phyloP scores from a whole-genome alignment of 2,329 filamentous ascomycete species.

The Dothistroma pini region DNA sequence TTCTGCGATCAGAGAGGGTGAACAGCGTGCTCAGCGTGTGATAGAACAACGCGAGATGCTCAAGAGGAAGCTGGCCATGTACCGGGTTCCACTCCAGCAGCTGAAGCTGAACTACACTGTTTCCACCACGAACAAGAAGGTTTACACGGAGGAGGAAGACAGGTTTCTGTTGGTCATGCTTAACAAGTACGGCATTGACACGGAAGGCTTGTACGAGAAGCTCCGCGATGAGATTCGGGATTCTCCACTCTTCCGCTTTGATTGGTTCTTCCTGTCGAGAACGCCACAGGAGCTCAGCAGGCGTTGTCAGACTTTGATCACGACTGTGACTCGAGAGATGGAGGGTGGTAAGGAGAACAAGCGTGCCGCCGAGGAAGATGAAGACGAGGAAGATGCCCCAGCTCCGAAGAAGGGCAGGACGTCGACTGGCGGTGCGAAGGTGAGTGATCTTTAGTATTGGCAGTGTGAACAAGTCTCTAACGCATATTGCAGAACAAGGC shows the following conservation, averaged over 20 bases:
- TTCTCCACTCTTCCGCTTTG: slow-evolving; percentile 91
- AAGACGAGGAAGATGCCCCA: slow-evolving; percentile 70
- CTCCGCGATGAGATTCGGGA: slow-evolving; percentile 98
- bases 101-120: slow-evolving; percentile 99
- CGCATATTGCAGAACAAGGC: slow-evolving; percentile 71
- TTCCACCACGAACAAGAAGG: slow-evolving; percentile 99
- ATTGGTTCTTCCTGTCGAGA: slow-evolving; percentile 98
- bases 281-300: slow-evolving; percentile 90
- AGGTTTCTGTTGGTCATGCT: slow-evolving; percentile 91
- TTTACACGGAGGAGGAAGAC: slow-evolving; percentile 98
- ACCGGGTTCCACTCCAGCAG: slow-evolving; percentile 95
- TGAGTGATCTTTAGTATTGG: slow-evolving; percentile 42
- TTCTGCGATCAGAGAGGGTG: slow-evolving; percentile 84
- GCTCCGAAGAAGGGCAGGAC: slow-evolving; percentile 94
- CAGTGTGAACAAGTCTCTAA: slow-evolving; percentile 7
- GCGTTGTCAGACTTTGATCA: slow-evolving; percentile 88
- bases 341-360: slow-evolving; percentile 64
- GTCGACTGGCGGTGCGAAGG: slow-evolving; percentile 61
- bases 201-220: slow-evolving; percentile 82
- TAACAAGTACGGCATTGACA: slow-evolving; percentile 87
- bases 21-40: slow-evolving; percentile 82
- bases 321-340: slow-evolving; percentile 92
- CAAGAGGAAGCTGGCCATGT: slow-evolving; percentile 91
- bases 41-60: slow-evolving; percentile 92
- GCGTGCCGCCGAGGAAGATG: slow-evolving; percentile 74